phyloP scores from a whole-genome alignment of 441 rosid genomes.

The Monsonia emarginata region DNA sequence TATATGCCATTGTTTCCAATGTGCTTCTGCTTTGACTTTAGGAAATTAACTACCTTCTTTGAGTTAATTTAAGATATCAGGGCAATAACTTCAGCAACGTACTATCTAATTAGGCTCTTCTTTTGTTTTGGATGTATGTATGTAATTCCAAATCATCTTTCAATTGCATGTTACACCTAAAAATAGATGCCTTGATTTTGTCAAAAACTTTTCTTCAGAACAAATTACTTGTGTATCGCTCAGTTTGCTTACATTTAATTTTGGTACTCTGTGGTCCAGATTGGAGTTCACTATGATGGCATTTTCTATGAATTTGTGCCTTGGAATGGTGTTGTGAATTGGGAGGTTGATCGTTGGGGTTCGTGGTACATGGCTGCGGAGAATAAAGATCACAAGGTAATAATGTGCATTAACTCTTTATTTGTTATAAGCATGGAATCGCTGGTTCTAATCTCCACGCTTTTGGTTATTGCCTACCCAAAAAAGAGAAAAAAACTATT shows the following conservation, averaged over 20 bases:
- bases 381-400: constrained; percentile 64
- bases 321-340: constrained; percentile 64
- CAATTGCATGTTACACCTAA: background rate
- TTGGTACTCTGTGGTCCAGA: constrained; percentile 31
- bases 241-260: background rate
- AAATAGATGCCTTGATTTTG: background rate
- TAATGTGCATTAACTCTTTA: background rate
- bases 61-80: background rate
- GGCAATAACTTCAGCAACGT: background rate
- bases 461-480: no score
- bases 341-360: constrained; percentile 86
- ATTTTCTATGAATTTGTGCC: constrained; percentile 82
- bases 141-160: background rate
- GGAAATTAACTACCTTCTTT: background rate
- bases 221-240: background rate
- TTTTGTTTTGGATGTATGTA: background rate
- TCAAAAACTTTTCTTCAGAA: background rate
- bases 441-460: no score
- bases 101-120: background rate
- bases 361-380: constrained; percentile 70
- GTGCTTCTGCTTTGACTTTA: background rate
- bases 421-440: no score
- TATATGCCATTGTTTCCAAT: background rate
- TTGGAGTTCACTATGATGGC: constrained; percentile 83
- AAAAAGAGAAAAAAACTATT: no score